A percentile compares a stretch with the other conserved stretches of the same genome.
Conservation (phyloP, 371 early-diverging fungal genomes). For the Apophysomyces variabilis region DNA sequence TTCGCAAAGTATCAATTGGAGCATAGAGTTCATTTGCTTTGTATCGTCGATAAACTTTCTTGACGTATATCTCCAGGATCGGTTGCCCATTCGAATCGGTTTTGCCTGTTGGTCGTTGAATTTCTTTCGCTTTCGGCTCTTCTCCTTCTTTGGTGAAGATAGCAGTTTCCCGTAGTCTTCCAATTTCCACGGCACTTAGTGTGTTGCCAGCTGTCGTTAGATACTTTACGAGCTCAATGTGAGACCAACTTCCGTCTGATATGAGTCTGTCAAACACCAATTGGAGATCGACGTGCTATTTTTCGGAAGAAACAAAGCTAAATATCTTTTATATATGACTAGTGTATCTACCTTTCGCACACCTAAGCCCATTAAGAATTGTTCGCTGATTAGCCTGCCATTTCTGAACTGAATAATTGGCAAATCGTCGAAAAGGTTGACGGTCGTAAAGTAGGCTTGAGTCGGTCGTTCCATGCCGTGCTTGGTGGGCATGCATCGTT, state of each 20-base stretch:
- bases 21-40: conserved; percentile 75
- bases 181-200: conserved; percentile 64
- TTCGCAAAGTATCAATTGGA: conserved; percentile 66
- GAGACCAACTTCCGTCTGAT: conserved; percentile 86
- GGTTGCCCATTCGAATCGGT: conserved; percentile 22
- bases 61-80: conserved; percentile 25
- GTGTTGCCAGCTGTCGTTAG: conserved; percentile 72
- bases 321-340: neutral
- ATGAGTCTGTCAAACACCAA: conserved; percentile 84
- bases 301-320: neutral
- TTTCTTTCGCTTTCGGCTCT: conserved; percentile 30
- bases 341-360: conserved; percentile 70
- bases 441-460: conserved; percentile 80
- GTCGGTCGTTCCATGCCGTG: conserved; percentile 70
- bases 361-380: conserved; percentile 71
- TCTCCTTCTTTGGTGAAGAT: conserved; percentile 72
- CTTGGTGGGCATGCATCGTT: conserved; percentile 75
- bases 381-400: conserved; percentile 56
- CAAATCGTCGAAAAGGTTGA: conserved; percentile 85
- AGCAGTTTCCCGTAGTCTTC: conserved; percentile 65
- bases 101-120: conserved; percentile 18
- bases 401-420: conserved; percentile 67
- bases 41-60: conserved; percentile 52
- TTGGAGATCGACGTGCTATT: conserved; percentile 84
- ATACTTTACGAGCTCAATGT: conserved; percentile 84